phyloP scores from a whole-genome alignment of 1,284 basidiomycete genomes.

The Malassezia vespertilionis region DNA sequence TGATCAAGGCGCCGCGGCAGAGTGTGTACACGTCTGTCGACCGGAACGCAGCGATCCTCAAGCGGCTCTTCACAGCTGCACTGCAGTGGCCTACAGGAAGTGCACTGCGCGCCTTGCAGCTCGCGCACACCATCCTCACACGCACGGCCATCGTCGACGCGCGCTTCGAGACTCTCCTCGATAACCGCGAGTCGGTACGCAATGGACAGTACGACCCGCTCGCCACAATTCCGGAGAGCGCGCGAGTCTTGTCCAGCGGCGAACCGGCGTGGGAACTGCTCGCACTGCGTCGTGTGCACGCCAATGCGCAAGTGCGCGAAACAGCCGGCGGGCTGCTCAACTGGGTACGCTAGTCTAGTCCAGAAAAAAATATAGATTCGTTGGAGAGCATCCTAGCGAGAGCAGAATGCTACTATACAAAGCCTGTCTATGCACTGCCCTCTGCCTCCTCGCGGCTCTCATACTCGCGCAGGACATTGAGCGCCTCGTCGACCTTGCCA shows the following conservation, averaged over 20 bases:
- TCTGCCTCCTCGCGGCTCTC: conserved; percentile 24
- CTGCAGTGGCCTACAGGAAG: conserved; percentile 66
- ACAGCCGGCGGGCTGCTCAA: conserved; percentile 8
- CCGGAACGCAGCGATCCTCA: conserved; percentile 78
- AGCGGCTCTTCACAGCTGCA: conserved; percentile 68
- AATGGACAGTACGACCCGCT: conserved; percentile 17
- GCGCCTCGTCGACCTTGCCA: conserved; percentile 45
- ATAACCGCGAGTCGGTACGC: conserved; percentile 66
- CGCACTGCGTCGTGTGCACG: conserved; percentile 8
- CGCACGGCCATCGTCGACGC: conserved; percentile 54
- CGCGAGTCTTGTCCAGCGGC: conserved; percentile 18
- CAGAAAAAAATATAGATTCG: neutral
- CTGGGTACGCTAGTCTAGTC: conserved; percentile 3
- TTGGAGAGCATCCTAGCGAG: conserved; percentile 1
- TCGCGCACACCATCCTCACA: conserved; percentile 61
- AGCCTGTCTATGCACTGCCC: conserved; percentile 2
- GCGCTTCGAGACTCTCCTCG: conserved; percentile 69
- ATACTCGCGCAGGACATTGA: conserved; percentile 45
- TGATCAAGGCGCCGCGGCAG: conserved; percentile 54
- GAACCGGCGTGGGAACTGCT: conserved; percentile 18
- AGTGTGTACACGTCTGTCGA: conserved; percentile 56
- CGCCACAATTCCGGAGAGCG: conserved; percentile 13
- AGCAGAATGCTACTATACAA: conserved; percentile 12
- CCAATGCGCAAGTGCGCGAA: conserved; percentile 18
- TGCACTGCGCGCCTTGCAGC: conserved; percentile 60